Evolutionary conservation across 2,329 filamentous ascomycete species (phyloP), one percentile per base, ranked within the genome.

Genomic region (Cladosporium colombiae): DNA sequence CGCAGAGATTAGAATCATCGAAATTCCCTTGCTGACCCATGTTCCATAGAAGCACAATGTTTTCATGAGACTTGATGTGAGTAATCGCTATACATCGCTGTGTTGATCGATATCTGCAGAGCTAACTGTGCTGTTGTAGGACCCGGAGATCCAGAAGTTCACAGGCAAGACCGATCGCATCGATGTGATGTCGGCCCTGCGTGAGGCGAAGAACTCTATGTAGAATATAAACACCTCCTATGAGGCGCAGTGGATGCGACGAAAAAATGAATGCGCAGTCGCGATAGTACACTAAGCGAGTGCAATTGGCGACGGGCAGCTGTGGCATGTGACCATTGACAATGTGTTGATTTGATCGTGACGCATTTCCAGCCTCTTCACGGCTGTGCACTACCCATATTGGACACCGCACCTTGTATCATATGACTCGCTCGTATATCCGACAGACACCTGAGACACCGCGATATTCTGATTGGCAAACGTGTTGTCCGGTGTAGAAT

Each of bases 51-150:
- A 91, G 80, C 93, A 98, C 78, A 99, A 99, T 74, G 92, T 97
- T 1, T 99, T 99, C 75, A 98, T 99, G 95, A 86, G 91, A 71
- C 85, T 96, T 40, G 83, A 90, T 72, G 91, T 92, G 81, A 82
- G 87, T 79, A 10, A 46, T 46, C n/a, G 18, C 10, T 35, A 31
- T 63, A 13, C 49, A 18, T 29, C 1, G 25, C 14, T 31, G 8
- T 65, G 16, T 37, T 16, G 5, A 5, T 25, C 21, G n/a, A 29
- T 53, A 14, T 8, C 13, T 33, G 6, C 8, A 46, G 40, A 21
- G 40, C 40, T 46, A 13, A 46, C 40, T 21, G n/a, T 46, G 33
- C 7, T 27, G n/a, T 23, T 62, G 1, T 69, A 93, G 86, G 93
- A 97, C 72, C 91, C 92, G 0, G 86, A 86, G 68, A 89, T 99